phyloP scores from a whole-genome alignment of 441 rosid genomes.

The Populus hybrid region DNA sequence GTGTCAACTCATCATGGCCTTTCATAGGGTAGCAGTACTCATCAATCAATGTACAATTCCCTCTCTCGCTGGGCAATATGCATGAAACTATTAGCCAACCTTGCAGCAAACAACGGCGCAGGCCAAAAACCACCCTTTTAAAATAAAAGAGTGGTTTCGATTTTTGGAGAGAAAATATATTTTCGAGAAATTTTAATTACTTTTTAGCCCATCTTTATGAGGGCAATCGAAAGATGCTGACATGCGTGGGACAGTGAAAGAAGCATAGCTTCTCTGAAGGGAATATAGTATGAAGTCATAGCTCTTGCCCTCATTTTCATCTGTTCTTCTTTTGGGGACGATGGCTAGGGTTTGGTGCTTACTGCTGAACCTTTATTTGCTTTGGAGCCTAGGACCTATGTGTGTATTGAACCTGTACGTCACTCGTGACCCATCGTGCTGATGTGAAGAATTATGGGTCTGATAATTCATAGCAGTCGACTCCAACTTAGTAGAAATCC shows the following conservation, averaged over 20 bases:
- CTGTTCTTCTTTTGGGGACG: background rate
- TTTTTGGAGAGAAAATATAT: background rate
- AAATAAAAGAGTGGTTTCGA: conserved; percentile 7
- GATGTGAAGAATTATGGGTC: background rate
- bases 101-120: conserved; percentile 32
- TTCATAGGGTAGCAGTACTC: background rate
- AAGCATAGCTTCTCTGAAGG: background rate
- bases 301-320: background rate
- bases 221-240: conserved; percentile 10
- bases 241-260: background rate
- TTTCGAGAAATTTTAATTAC: too few species aligned
- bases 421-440: background rate
- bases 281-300: background rate
- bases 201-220: background rate
- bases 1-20: conserved; percentile 3
- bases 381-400: background rate
- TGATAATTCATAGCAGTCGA: background rate
- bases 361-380: background rate
- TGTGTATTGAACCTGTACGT: background rate
- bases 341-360: background rate
- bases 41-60: background rate
- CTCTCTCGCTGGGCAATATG: background rate
- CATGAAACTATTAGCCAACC: background rate
- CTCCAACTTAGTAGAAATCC: background rate
- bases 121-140: conserved; percentile 14